A percentile compares a stretch with the other conserved stretches of the same genome.
phyloP scores from a whole-genome alignment of 495 filamentous ascomycete species.

The Penicillium flavigenum region DNA sequence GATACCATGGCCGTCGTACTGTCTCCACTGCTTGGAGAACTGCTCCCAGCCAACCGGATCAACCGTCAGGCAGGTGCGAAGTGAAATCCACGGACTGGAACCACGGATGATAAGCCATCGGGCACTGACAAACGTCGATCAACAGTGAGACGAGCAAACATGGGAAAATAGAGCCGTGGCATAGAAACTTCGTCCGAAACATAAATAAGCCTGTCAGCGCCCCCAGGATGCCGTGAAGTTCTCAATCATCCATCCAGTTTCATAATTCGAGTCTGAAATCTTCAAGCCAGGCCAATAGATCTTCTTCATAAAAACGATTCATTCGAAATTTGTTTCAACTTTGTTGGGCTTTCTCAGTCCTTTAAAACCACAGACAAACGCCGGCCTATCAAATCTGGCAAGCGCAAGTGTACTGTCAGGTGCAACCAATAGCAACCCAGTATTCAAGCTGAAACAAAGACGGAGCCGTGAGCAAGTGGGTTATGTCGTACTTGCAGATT shows the following conservation, averaged over 20 bases:
- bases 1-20: constrained; percentile 37
- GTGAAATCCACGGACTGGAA: constrained; percentile 34
- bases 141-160: constrained; percentile 31
- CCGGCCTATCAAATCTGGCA: constrained; percentile 41
- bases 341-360: constrained; percentile 15
- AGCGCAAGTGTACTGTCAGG: constrained; percentile 27
- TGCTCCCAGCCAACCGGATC: constrained; percentile 40
- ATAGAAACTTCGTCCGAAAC: constrained; percentile 38
- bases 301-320: constrained; percentile 23
- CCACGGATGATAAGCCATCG: constrained; percentile 43
- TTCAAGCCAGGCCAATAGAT: constrained; percentile 26
- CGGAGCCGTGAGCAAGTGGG: constrained; percentile 36
- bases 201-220: constrained; percentile 48
- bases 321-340: constrained; percentile 33
- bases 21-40: constrained; percentile 39
- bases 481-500: constrained; percentile 28
- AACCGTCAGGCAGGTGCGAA: constrained; percentile 29
- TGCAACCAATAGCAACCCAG: constrained; percentile 37
- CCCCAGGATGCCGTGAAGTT: constrained; percentile 29
- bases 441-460: constrained; percentile 39
- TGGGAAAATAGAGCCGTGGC: constrained; percentile 23
- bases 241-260: constrained; percentile 37
- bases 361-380: constrained; percentile 25
- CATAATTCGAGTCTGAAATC: constrained; percentile 29
- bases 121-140: constrained; percentile 41